Base-by-base conservation (phyloP, 331 rosid species). In the Rosa hybrid region DNA sequence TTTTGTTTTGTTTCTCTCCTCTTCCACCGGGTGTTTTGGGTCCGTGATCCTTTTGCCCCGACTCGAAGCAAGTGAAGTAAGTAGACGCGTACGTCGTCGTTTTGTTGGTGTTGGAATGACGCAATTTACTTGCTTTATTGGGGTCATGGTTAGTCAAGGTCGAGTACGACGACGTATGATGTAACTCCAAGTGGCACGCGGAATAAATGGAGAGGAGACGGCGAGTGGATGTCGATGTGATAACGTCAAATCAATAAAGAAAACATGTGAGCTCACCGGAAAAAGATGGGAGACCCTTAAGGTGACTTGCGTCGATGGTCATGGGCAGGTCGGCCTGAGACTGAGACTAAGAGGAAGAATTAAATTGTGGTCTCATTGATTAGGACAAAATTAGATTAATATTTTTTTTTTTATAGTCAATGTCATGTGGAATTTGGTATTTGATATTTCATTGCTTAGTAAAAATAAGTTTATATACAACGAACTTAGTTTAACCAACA, bases 31-130 rank as follows among this genome's bases (percentile, higher is more conserved):
- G 17, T 44, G n/a, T 44, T 44, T 11, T 56, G 71, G 68, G 65
- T 1, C 68, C 5, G 20, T 56, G 69, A 3, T 45, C 17, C 78
- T 25, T 50, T 57, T 20, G 16, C 2, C 16, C 30, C 39, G 74
- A 77, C 63, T 42, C 1, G 53, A 64, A 6, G 62, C 10, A 12
- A 38, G 30, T 27, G 30, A 27, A 27, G 1, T 54, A 16, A 2
- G 60, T 1, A 1, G 0, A 18, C 4, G 5, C 60, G 45, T 17
- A 63, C 86, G 86, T 8, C 54, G 82, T 83, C 85, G 81, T 77
- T 71, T 60, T 2, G 5, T 1, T n/a, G 12, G n/a, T 3, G 20
- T 23, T 1, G 51, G 25, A 48, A 14, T 49, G 64, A 44, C 64
- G 64, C 39, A 34, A 34, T 3, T 34, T 34, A 34, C 39, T 34